Conservation (phyloP, 345 rosid genomes). For the Salix viminalis region DNA sequence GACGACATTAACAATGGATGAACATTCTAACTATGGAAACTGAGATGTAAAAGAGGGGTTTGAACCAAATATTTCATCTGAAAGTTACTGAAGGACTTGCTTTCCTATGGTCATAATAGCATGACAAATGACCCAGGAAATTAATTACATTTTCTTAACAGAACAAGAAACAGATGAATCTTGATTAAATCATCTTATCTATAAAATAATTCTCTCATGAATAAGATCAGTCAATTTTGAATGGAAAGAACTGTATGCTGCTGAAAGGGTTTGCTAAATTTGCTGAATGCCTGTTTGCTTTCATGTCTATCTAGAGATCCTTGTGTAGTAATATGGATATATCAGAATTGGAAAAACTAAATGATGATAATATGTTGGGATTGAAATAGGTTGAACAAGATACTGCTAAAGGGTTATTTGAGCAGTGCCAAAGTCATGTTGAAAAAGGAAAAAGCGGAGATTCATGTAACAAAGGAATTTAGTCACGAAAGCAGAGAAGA, state of each 20-base stretch:
- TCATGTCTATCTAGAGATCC: neutral
- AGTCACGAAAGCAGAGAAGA: conserved; percentile 30
- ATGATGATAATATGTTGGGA: conserved; percentile 11
- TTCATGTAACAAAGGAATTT: conserved; percentile 35
- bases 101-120: neutral
- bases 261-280: neutral
- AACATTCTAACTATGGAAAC: neutral
- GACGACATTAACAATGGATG: neutral
- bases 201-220: neutral
- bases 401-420: conserved; percentile 30
- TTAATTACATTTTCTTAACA: neutral
- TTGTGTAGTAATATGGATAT: neutral
- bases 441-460: conserved; percentile 25
- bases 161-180: too few relatives aligned
- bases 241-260: neutral
- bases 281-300: neutral
- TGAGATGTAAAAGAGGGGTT: neutral
- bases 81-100: neutral
- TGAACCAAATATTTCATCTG: neutral
- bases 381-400: conserved; percentile 31
- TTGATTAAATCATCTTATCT: too few relatives aligned
- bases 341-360: neutral
- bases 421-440: conserved; percentile 24
- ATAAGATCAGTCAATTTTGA: neutral
- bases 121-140: neutral